A percentile compares a stretch with the other conserved stretches of the same genome.
These are phyloP conservation scores for Waltergamsia citrina DNA, from an alignment of 2,329 filamentous ascomycete species.

Conservation along the genomic window DNA sequence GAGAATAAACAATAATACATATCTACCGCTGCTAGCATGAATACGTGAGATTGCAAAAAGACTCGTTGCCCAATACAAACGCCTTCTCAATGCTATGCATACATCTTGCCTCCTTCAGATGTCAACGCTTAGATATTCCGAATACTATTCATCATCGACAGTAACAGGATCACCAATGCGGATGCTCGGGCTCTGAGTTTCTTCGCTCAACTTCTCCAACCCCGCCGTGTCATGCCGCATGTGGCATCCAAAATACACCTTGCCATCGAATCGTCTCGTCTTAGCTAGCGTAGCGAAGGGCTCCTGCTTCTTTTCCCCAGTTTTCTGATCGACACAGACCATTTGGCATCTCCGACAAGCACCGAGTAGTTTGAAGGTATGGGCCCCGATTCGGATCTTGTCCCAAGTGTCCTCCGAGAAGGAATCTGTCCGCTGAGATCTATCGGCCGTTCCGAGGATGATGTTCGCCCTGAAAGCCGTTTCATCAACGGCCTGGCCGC, in stretches of 20 bases:
- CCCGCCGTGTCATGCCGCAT: constrained; percentile 38
- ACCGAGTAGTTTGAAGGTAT: constrained; percentile 64
- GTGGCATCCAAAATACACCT: constrained; percentile 85
- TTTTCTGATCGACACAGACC: constrained; percentile 87
- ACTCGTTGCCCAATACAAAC: background rate
- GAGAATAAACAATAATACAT: too few species aligned
- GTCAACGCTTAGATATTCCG: background rate
- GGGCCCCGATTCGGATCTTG: constrained; percentile 52
- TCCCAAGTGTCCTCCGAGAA: constrained; percentile 80
- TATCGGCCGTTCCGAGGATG: constrained; percentile 41
- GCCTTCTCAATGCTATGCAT: background rate
- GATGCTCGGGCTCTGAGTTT: constrained; percentile 28
- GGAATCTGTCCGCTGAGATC: constrained; percentile 18
- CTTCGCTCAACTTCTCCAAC: constrained; percentile 6
- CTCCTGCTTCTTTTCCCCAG: constrained; percentile 67
- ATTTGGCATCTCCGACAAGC: constrained; percentile 88
- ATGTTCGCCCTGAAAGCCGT: constrained; percentile 87
- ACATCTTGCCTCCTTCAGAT: background rate
- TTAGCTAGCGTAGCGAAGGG: constrained; percentile 84
- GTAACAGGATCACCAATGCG: constrained; percentile 36
- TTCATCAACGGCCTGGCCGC: constrained; percentile 55
- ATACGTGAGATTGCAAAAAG: background rate
- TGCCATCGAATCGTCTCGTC: constrained; percentile 72
- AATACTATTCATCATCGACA: constrained; percentile 8
- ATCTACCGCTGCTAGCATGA: background rate